Evolutionary conservation across 2,329 filamentous ascomycete genomes (phyloP).

Genomic region (Xylariaceae sp.): DNA sequence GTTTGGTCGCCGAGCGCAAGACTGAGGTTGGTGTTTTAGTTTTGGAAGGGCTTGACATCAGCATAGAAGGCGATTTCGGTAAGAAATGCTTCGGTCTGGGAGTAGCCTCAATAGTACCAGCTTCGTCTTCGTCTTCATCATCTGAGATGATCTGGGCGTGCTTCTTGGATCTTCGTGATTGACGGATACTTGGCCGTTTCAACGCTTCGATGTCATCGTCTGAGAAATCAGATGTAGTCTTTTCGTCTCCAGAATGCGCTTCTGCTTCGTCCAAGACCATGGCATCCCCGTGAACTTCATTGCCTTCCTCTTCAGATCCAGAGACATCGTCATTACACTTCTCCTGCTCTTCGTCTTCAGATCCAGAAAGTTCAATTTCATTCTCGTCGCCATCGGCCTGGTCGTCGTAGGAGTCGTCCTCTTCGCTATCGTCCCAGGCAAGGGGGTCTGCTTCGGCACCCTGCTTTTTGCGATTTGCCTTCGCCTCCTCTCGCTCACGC

Average conservation of each 20-base stretch:
- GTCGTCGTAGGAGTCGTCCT: constrained; percentile 32
- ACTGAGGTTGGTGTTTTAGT: constrained; percentile 57
- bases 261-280: constrained; percentile 35
- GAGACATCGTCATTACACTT: constrained; percentile 36
- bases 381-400: constrained; percentile 34
- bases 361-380: constrained; percentile 35
- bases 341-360: constrained; percentile 37
- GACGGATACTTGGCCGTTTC: constrained; percentile 36
- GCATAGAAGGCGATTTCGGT: constrained; percentile 39
- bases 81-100: constrained; percentile 42
- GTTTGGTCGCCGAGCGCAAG: constrained; percentile 63
- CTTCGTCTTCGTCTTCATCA: constrained; percentile 50
- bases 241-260: constrained; percentile 33
- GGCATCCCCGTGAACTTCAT: background rate
- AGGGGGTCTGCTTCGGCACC: constrained; percentile 45
- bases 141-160: constrained; percentile 54
- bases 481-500: constrained; percentile 68
- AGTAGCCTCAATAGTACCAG: constrained; percentile 41
- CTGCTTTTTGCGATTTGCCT: constrained; percentile 50
- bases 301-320: constrained; percentile 24
- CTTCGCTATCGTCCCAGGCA: constrained; percentile 53
- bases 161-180: constrained; percentile 46
- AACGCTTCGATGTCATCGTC: constrained; percentile 37
- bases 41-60: constrained; percentile 45
- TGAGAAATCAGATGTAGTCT: constrained; percentile 30